phyloP scores from a whole-genome alignment of 2,329 filamentous ascomycete genomes.

The Pseudocercospora crystallina region DNA sequence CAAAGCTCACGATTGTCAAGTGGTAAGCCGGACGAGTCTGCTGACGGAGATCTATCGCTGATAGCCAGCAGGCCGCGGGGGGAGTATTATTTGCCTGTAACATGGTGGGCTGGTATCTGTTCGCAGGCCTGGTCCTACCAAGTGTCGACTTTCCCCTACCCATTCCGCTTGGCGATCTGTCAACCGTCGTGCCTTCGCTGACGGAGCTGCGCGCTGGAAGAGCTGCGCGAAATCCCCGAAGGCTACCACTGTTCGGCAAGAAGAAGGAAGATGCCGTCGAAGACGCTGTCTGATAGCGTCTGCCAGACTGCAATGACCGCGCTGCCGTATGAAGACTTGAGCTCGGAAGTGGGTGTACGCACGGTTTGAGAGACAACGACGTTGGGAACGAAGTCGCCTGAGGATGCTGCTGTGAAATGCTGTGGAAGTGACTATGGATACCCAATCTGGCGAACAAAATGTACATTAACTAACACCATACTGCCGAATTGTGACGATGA shows the following conservation, averaged over 20 bases:
- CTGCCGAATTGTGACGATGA: no score
- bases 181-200: constrained; percentile 17
- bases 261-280: constrained; percentile 5
- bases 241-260: constrained; percentile 6
- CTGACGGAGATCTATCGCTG: neutral
- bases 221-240: constrained; percentile 1
- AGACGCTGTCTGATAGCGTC: constrained; percentile 10
- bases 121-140: constrained; percentile 20
- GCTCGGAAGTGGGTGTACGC: no score
- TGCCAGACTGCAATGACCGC: no score
- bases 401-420: no score
- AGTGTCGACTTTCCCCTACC: constrained; percentile 23
- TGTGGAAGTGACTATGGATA: no score
- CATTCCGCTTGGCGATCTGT: constrained; percentile 22
- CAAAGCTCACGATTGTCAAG: constrained; percentile 19
- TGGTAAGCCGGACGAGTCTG: constrained; percentile 9
- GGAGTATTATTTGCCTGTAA: constrained; percentile 17
- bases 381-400: no score
- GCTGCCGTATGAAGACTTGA: no score
- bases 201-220: constrained; percentile 10
- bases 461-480: no score
- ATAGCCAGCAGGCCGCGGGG: constrained; percentile 14
- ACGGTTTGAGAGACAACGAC: no score
- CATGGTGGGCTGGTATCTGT: constrained; percentile 23
- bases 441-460: no score